These are phyloP conservation scores for Zea luxurians DNA, from an alignment of 176 grass and related monocot genomes.

Conservation along the genomic window DNA sequence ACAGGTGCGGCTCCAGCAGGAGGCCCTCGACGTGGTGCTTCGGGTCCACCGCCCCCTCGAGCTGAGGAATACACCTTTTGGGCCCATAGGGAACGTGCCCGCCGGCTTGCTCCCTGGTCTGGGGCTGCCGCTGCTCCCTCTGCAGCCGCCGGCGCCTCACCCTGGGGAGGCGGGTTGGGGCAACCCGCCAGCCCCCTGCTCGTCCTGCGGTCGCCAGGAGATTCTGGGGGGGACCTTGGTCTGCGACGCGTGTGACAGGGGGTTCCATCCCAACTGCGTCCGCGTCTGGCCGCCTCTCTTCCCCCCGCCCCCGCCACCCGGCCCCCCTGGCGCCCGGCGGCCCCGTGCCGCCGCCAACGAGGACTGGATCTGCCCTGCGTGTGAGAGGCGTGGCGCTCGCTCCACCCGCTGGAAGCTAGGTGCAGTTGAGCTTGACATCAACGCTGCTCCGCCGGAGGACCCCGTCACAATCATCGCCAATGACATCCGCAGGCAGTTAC, in stretches of 20 bases:
- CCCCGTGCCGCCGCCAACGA: conserved; percentile 44
- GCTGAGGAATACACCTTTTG: background rate
- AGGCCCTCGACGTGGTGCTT: conserved; percentile 43
- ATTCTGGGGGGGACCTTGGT: conserved; percentile 49
- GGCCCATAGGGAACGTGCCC: conserved; percentile 2
- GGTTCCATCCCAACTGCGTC: conserved; percentile 75
- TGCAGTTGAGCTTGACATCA: conserved; percentile 69
- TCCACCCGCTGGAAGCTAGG: conserved; percentile 70
- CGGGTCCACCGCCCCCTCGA: background rate
- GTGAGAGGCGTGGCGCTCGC: conserved; percentile 63
- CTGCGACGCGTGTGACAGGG: conserved; percentile 88
- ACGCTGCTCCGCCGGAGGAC: conserved; percentile 68
- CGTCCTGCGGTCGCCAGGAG: conserved; percentile 58
- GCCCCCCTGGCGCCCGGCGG: conserved; percentile 44
- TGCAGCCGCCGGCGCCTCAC: conserved; percentile 47
- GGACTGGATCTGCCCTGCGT: conserved; percentile 85
- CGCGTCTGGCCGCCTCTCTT: conserved; percentile 49
- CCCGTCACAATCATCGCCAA: conserved; percentile 20
- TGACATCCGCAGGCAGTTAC: conserved; percentile 51
- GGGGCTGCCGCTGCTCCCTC: conserved; percentile 7
- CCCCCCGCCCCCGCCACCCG: conserved; percentile 30
- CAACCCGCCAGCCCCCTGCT: conserved; percentile 38
- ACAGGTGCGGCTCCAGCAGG: conserved; percentile 34
- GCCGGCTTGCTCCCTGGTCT: conserved; percentile 12
- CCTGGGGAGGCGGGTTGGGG: conserved; percentile 65